Evolutionary conservation across 2,329 filamentous ascomycete genomes (phyloP).

Genomic region (Monilinia polystroma): DNA sequence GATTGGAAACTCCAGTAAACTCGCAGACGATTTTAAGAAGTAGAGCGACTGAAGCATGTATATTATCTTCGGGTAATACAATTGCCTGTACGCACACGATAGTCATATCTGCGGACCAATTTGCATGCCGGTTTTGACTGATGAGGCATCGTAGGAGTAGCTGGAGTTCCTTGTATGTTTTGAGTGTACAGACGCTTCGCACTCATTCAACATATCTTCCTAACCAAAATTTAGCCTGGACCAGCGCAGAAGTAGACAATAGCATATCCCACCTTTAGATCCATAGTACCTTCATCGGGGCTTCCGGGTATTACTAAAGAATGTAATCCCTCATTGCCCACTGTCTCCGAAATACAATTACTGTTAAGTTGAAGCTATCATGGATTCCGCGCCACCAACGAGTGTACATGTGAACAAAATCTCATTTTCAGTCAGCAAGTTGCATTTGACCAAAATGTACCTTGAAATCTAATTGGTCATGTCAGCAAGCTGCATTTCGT

Average conservation of each 20-base stretch:
- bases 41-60: not conserved
- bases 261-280: not conserved
- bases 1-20: not conserved
- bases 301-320: not conserved
- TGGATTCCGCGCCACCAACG: not conserved
- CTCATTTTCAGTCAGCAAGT: slow-evolving; percentile 6
- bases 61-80: not conserved
- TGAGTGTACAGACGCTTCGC: not conserved
- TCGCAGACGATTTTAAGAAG: not conserved
- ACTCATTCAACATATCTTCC: not conserved
- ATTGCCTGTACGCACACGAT: not conserved
- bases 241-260: not conserved
- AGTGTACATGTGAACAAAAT: not conserved
- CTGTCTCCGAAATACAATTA: not conserved
- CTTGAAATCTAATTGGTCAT: not conserved
- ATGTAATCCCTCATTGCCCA: not conserved
- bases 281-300: not conserved
- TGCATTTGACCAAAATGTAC: not conserved
- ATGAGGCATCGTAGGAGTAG: not conserved
- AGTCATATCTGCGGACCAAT: not conserved
- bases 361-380: not conserved
- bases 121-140: not conserved
- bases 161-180: not conserved
- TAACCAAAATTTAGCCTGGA: slow-evolving; percentile 4
- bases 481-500: slow-evolving; percentile 6